A percentile compares a stretch with the other conserved stretches of the same genome.
These are phyloP conservation scores for Tubosaeta brunneosetosa DNA, from an alignment of 768 basidiomycete genomes.

Conservation along the genomic window DNA sequence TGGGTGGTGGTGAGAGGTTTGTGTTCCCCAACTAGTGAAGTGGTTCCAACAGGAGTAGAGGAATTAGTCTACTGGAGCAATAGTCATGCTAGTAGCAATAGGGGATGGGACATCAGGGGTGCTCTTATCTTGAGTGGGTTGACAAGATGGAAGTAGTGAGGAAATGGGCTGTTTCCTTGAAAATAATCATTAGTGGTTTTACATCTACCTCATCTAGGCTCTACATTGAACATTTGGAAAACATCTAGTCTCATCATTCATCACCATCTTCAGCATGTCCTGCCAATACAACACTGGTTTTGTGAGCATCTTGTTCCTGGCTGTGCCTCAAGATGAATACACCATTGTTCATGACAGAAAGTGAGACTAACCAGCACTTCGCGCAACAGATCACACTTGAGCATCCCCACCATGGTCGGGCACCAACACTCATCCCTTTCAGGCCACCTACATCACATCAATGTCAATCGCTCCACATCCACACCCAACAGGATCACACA, in stretches of 20 bases:
- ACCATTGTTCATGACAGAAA: background rate
- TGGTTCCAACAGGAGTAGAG: constrained; percentile 14
- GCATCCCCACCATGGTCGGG: constrained; percentile 61
- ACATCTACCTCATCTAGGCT: background rate
- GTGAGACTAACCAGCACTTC: constrained; percentile 68
- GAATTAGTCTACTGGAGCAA: background rate
- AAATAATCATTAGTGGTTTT: background rate
- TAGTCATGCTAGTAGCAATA: constrained; percentile 37
- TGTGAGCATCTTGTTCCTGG: constrained; percentile 66
- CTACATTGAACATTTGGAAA: background rate
- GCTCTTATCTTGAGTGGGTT: constrained; percentile 9
- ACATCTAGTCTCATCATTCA: constrained; percentile 41
- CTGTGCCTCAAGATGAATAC: constrained; percentile 35
- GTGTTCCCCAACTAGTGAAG: constrained; percentile 22
- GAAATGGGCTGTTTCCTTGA: constrained; percentile 30
- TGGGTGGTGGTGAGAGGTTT: constrained; percentile 56
- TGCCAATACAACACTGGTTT: constrained; percentile 81
- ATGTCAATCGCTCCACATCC: background rate
- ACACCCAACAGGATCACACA: constrained; percentile 26
- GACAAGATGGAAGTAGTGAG: constrained; percentile 42
- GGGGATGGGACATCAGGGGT: constrained; percentile 5
- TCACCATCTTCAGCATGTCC: constrained; percentile 65
- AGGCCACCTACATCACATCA: constrained; percentile 49
- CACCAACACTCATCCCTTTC: constrained; percentile 61
- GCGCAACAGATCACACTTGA: constrained; percentile 77